Conservation (phyloP, 441 rosid species). For the Bocquillonia castaneifolia region DNA sequence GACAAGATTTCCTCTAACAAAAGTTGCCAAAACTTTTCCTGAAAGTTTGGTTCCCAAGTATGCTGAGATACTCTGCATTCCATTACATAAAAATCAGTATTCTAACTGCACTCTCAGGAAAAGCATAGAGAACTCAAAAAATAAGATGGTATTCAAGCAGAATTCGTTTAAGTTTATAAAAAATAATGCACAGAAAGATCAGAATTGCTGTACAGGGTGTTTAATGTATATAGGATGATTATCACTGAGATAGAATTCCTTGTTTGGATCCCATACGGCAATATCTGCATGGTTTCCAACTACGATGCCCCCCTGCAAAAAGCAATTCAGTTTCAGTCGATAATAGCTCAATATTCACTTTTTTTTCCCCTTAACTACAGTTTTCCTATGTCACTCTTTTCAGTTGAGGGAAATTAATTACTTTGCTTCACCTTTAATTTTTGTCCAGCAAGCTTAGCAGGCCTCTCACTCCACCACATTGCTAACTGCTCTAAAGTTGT, state of each 20-base stretch:
- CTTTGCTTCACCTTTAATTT: conserved; percentile 52
- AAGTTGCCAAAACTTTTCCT: conserved; percentile 78
- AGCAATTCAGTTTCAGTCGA: conserved; percentile 12
- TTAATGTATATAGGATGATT: conserved; percentile 61
- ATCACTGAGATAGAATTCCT: conserved; percentile 52
- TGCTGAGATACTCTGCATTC: conserved; percentile 67
- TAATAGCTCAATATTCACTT: background rate
- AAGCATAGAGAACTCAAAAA: background rate
- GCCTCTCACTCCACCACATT: conserved; percentile 85
- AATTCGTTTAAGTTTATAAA: background rate
- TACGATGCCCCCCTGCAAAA: conserved; percentile 61
- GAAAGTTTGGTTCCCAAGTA: conserved; percentile 68
- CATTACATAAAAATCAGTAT: too few relatives aligned
- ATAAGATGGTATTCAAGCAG: background rate
- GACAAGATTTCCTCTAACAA: conserved; percentile 84
- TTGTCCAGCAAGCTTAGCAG: conserved; percentile 74
- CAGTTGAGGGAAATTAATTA: conserved; percentile 11
- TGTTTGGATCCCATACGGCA: conserved; percentile 76
- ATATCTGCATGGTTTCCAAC: conserved; percentile 81
- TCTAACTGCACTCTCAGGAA: too few relatives aligned
- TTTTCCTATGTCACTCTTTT: too few relatives aligned
- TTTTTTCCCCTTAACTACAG: background rate
- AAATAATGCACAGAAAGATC: background rate
- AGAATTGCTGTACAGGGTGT: conserved; percentile 59
- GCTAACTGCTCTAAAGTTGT: conserved; percentile 64